Percentiles rank a stretch among this genome's conserved stretches.
Evolutionary conservation across 2,329 filamentous ascomycete genomes (phyloP).

Genomic region (Metarhizium anisopliae): DNA sequence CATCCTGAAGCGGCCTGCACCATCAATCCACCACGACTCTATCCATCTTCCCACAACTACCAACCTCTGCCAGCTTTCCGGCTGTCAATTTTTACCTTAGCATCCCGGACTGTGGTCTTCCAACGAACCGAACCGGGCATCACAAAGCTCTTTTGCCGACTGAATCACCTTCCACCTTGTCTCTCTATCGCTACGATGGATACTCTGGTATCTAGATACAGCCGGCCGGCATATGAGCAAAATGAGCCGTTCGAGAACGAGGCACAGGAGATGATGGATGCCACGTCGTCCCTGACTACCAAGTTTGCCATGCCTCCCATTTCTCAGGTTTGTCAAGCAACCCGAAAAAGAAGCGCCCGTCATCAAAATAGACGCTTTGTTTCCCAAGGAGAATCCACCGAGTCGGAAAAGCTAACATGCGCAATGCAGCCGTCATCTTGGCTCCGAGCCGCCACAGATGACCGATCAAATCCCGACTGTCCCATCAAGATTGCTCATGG

Average conservation of each 20-base stretch:
- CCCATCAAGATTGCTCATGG: slow-evolving; percentile 99
- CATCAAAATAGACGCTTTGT: neutral
- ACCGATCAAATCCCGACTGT: slow-evolving; percentile 91
- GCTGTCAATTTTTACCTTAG: neutral
- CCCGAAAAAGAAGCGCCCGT: too few species aligned
- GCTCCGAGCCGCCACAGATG: slow-evolving; percentile 94
- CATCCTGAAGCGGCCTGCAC: neutral
- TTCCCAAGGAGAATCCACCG: neutral
- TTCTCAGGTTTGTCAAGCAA: slow-evolving; percentile 53
- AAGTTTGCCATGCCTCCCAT: slow-evolving; percentile 94
- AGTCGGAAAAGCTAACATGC: neutral
- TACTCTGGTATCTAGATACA: slow-evolving; percentile 86
- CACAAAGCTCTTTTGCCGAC: neutral
- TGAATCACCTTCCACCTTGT: neutral
- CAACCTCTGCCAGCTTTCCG: neutral
- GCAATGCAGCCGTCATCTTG: slow-evolving; percentile 68
- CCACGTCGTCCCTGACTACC: slow-evolving; percentile 68
- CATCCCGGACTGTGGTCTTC: neutral
- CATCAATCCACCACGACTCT: neutral
- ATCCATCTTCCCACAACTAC: neutral
- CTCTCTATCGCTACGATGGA: slow-evolving; percentile 57
- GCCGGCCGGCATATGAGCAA: slow-evolving; percentile 62
- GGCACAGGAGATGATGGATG: slow-evolving; percentile 64
- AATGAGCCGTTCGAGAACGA: slow-evolving; percentile 65
- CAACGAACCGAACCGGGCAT: neutral